These are phyloP conservation scores for Ophiostoma perfectum DNA, from an alignment of 2,329 filamentous ascomycete species.

Conservation along the genomic window DNA sequence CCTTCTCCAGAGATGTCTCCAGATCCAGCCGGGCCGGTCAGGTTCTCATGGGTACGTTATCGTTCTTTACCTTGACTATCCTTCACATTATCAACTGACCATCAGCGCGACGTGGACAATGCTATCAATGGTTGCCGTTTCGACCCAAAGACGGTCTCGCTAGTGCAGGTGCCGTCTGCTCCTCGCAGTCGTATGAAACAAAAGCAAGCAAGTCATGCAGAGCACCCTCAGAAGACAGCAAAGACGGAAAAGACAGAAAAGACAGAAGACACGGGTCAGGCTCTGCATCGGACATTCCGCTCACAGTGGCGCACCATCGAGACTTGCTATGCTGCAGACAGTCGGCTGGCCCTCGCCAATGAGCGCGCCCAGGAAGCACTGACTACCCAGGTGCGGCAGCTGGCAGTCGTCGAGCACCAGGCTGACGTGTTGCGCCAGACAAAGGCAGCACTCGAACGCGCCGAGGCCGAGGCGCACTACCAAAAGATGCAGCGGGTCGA, in stretches of 20 bases:
- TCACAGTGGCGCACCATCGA: conserved; percentile 17
- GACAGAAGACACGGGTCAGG: background rate
- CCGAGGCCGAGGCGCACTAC: conserved; percentile 16
- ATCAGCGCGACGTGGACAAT: conserved; percentile 25
- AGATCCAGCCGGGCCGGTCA: no score
- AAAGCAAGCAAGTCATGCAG: background rate
- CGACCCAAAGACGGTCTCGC: conserved; percentile 13
- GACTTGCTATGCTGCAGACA: conserved; percentile 9
- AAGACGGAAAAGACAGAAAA: background rate
- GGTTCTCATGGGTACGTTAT: background rate
- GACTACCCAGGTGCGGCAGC: conserved; percentile 6
- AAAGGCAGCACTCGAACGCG: background rate
- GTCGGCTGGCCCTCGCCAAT: conserved; percentile 17
- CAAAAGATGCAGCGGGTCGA: background rate
- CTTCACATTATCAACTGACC: background rate
- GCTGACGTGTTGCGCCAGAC: background rate
- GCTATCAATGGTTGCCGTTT: conserved; percentile 23
- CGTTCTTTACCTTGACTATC: background rate
- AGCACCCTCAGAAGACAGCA: background rate
- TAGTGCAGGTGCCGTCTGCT: background rate
- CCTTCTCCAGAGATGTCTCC: background rate
- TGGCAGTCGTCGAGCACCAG: conserved; percentile 16
- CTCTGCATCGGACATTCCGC: conserved; percentile 16
- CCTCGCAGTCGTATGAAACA: background rate
- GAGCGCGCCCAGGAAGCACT: conserved; percentile 14